These are phyloP conservation scores for Stenocarpella maydis DNA, from an alignment of 2,329 filamentous ascomycete genomes.

Conservation along the genomic window DNA sequence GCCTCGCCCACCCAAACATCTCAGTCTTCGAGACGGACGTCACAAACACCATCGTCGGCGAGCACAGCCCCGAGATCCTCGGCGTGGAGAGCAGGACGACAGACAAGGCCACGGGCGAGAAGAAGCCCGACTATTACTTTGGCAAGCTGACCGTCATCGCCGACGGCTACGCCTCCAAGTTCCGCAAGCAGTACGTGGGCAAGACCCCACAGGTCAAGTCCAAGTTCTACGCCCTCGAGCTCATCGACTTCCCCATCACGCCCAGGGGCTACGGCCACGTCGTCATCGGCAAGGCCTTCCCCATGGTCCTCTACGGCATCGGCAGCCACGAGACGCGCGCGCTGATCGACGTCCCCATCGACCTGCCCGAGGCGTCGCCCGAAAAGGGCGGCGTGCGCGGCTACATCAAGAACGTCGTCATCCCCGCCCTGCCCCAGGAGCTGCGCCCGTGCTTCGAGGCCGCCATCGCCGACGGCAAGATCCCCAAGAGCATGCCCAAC, in stretches of 20 bases:
- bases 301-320: slow-evolving; percentile 95
- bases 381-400: slow-evolving; percentile 83
- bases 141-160: slow-evolving; percentile 87
- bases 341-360: slow-evolving; percentile 85
- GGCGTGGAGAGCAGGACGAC: slow-evolving; percentile 80
- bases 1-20: slow-evolving; percentile 80
- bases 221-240: slow-evolving; percentile 93
- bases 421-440: slow-evolving; percentile 77
- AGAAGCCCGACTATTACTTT: slow-evolving; percentile 80
- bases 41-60: slow-evolving; percentile 75
- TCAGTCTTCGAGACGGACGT: slow-evolving; percentile 91
- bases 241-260: slow-evolving; percentile 86
- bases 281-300: slow-evolving; percentile 77
- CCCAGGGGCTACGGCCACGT: slow-evolving; percentile 84
- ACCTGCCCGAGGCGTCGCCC: slow-evolving; percentile 75
- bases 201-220: slow-evolving; percentile 75
- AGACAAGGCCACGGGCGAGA: slow-evolving; percentile 62
- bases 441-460: slow-evolving; percentile 77
- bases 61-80: slow-evolving; percentile 75
- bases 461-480: slow-evolving; percentile 79
- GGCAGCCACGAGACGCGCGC: slow-evolving; percentile 92
- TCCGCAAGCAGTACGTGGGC: slow-evolving; percentile 80
- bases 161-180: slow-evolving; percentile 92
- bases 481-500: slow-evolving; percentile 91
- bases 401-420: slow-evolving; percentile 78